Base-by-base conservation (phyloP, 2,329 filamentous ascomycete species). In the Colletotrichum sp. region DNA sequence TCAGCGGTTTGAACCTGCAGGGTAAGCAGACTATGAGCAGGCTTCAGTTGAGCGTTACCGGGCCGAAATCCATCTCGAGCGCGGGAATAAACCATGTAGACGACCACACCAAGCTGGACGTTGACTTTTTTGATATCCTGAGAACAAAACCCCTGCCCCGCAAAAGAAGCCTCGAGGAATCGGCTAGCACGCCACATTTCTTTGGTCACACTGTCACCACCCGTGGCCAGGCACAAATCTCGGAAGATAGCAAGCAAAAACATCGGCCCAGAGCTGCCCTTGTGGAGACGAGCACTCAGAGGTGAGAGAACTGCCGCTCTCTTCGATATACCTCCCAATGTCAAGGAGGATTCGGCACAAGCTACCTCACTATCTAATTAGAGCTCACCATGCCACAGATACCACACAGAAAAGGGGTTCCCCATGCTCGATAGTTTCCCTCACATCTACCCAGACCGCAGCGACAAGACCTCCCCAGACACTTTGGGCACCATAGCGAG, bases 401-500 rank as follows among this genome's bases (percentile, higher is more conserved):
- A 91, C 80, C 85, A 88, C 72, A 86, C 88, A 10, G 61, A 85
- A 3, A 87, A 96, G 9, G 86, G 90, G 2, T 97, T 96, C 81
- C 96, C 96, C 2, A 82, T 96, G 32, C 89, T 98, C 39, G 93
- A 97, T 81, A 98, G 95, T 83, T 98, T 95, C 82, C 97, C 97
- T 1, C 86, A 87, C 34, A 93, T 98, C 70, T 95, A 96, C 83
- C 82, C 88, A 21, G 85, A 88, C 68, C 82, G 83, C 3, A 79
- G 82, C 67, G 81, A 80, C 68, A 78, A 85, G 74, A 76, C 82
- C 28, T 80, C 88, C 74, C 80, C 82, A 75, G 81, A 82, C 74
- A 77, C 82, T 81, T 78, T 93, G 74, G 87, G 88, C 18, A 82
- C 93, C 34, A 87, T 85, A 59, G 90, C 92, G 60, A 89, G 92